Evolutionary conservation across 495 filamentous ascomycete species (phyloP).

Genomic region (Letharia columbiana): DNA sequence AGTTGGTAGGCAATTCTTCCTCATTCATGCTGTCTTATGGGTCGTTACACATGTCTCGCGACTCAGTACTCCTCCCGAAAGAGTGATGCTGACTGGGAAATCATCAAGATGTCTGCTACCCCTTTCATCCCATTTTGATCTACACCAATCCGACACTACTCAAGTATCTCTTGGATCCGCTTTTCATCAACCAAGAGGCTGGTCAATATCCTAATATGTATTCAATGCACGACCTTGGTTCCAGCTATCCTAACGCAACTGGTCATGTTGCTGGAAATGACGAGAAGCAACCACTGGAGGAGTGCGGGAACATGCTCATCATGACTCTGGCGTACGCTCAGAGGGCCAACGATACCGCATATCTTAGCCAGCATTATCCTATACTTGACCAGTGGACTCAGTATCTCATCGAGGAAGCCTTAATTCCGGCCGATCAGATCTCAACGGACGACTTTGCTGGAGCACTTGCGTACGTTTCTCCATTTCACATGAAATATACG

Average conservation of each 20-base stretch:
- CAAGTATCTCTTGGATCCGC: slow-evolving; percentile 70
- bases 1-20: slow-evolving; percentile 33
- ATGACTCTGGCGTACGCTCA: slow-evolving; percentile 69
- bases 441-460: slow-evolving; percentile 94
- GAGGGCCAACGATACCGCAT: slow-evolving; percentile 36
- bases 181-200: slow-evolving; percentile 76
- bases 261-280: slow-evolving; percentile 74
- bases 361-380: slow-evolving; percentile 51
- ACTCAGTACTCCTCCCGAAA: too few species aligned
- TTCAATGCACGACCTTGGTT: slow-evolving; percentile 77
- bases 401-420: slow-evolving; percentile 71
- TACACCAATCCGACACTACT: slow-evolving; percentile 81
- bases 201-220: slow-evolving; percentile 68
- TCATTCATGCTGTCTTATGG: too few species aligned
- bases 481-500: not conserved
- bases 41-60: too few species aligned
- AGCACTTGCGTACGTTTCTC: slow-evolving; percentile 54
- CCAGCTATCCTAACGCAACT: slow-evolving; percentile 79
- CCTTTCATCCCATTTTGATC: slow-evolving; percentile 78
- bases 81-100: too few species aligned
- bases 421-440: slow-evolving; percentile 78
- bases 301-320: slow-evolving; percentile 93
- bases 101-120: slow-evolving; percentile 72
- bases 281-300: slow-evolving; percentile 88
- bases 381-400: slow-evolving; percentile 80